These are phyloP conservation scores for Trifolium fragiferum DNA, from an alignment of 306 rosid genomes.

Conservation along the genomic window DNA sequence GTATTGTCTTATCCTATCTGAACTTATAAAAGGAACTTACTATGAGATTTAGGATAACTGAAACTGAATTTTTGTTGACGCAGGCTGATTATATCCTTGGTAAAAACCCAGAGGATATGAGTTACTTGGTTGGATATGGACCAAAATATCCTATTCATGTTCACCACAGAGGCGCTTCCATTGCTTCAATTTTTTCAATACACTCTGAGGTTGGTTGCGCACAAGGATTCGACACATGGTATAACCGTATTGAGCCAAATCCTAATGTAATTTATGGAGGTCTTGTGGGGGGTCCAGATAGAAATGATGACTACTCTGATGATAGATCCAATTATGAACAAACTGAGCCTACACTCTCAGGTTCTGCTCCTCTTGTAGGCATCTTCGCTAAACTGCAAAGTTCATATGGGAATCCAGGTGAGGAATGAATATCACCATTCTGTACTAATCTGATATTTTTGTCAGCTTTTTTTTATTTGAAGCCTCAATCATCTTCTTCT, in stretches of 20 bases:
- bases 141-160: slow-evolving; percentile 65
- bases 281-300: slow-evolving; percentile 86
- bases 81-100: slow-evolving; percentile 89
- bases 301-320: slow-evolving; percentile 63
- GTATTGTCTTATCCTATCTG: background rate
- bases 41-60: background rate
- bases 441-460: background rate
- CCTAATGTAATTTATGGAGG: slow-evolving; percentile 77
- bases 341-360: slow-evolving; percentile 83
- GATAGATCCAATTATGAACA: slow-evolving; percentile 85
- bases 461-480: slow-evolving; percentile 18
- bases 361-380: slow-evolving; percentile 77
- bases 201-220: slow-evolving; percentile 63
- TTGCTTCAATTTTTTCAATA: slow-evolving; percentile 55
- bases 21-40: background rate
- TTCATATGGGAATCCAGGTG: slow-evolving; percentile 56
- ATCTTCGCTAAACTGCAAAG: slow-evolving; percentile 80
- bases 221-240: slow-evolving; percentile 81
- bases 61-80: slow-evolving; percentile 22
- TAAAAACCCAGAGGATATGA: slow-evolving; percentile 68
- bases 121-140: slow-evolving; percentile 86
- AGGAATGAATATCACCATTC: slow-evolving; percentile 10
- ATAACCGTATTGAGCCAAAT: slow-evolving; percentile 55
- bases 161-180: slow-evolving; percentile 90
- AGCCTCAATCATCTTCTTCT: slow-evolving; percentile 13